phyloP scores from a whole-genome alignment of 2,329 filamentous ascomycete genomes.

The Sporothrix brunneoviolacea region DNA sequence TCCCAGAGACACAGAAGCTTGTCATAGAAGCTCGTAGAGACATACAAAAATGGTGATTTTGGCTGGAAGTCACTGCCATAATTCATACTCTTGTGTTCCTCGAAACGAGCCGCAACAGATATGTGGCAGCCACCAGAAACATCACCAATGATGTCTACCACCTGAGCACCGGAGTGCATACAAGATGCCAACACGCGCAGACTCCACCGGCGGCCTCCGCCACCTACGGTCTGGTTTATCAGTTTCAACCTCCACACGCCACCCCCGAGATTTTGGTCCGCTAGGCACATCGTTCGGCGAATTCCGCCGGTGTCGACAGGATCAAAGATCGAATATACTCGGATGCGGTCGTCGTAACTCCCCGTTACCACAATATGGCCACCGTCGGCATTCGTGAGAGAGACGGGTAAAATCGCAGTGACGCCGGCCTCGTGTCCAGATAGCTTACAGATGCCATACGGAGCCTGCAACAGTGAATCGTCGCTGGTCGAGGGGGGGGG shows the following conservation, averaged over 20 bases:
- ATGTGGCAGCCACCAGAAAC: slow-evolving; percentile 49
- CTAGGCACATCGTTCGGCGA: slow-evolving; percentile 45
- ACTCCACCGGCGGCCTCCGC: slow-evolving; percentile 22
- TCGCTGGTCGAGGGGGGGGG: not conserved
- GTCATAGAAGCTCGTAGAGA: slow-evolving; percentile 76
- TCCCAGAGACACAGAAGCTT: slow-evolving; percentile 63
- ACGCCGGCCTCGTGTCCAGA: slow-evolving; percentile 68
- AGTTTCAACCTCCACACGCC: slow-evolving; percentile 84
- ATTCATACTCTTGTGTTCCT: slow-evolving; percentile 90
- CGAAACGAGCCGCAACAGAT: slow-evolving; percentile 62
- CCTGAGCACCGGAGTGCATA: slow-evolving; percentile 79
- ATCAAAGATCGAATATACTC: slow-evolving; percentile 53
- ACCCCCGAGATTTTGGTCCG: slow-evolving; percentile 61
- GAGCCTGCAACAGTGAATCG: slow-evolving; percentile 5
- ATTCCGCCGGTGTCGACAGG: slow-evolving; percentile 33
- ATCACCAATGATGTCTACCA: slow-evolving; percentile 45
- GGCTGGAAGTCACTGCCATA: slow-evolving; percentile 72
- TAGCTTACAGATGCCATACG: slow-evolving; percentile 22
- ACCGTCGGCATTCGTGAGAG: slow-evolving; percentile 32
- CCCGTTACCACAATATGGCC: slow-evolving; percentile 67
- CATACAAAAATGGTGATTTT: slow-evolving; percentile 35
- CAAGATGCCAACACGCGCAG: slow-evolving; percentile 70
- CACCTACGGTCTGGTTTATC: slow-evolving; percentile 29
- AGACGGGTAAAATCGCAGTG: slow-evolving; percentile 73
- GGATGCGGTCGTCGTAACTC: slow-evolving; percentile 81